A percentile compares a stretch with the other conserved stretches of the same genome.
These are phyloP conservation scores for Pulicaria dysenterica DNA, from an alignment of 129 eudicot species.

Conservation along the genomic window DNA sequence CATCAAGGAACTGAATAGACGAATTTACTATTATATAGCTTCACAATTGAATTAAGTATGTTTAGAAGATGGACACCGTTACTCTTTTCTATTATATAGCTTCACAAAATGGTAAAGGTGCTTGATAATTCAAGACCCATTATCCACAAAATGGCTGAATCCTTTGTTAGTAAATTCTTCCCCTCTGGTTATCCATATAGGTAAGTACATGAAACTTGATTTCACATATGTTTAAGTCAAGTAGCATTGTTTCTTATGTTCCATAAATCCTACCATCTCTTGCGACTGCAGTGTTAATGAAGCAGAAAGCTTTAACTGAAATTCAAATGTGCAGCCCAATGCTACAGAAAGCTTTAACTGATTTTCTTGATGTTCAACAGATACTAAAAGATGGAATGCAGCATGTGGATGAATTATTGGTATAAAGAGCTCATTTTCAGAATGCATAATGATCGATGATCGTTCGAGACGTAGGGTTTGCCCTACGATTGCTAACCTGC, in stretches of 20 bases:
- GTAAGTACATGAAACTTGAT: too few species aligned
- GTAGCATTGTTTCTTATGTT: not conserved
- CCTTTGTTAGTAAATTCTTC: constrained; percentile 73
- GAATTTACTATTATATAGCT: too few species aligned
- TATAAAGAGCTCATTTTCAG: too few species aligned
- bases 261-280: constrained; percentile 20
- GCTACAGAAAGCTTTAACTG: not conserved
- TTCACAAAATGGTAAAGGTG: constrained; percentile 75
- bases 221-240: constrained; percentile 69
- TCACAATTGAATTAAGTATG: too few species aligned
- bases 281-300: constrained; percentile 78
- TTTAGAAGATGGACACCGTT: too few species aligned
- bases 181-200: too few species aligned
- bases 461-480: too few species aligned
- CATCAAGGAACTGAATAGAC: too few species aligned
- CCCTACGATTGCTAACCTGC: too few species aligned
- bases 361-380: constrained; percentile 39
- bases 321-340: not conserved
- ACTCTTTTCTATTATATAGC: too few species aligned
- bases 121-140: constrained; percentile 71
- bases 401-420: too few species aligned
- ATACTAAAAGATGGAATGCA: constrained; percentile 94
- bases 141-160: constrained; percentile 60
- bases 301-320: constrained; percentile 63
- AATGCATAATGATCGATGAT: too few species aligned